A percentile compares a stretch with the other conserved stretches of the same genome.
These are phyloP conservation scores for Calocybe indica DNA, from an alignment of 768 basidiomycete species.

Conservation along the genomic window DNA sequence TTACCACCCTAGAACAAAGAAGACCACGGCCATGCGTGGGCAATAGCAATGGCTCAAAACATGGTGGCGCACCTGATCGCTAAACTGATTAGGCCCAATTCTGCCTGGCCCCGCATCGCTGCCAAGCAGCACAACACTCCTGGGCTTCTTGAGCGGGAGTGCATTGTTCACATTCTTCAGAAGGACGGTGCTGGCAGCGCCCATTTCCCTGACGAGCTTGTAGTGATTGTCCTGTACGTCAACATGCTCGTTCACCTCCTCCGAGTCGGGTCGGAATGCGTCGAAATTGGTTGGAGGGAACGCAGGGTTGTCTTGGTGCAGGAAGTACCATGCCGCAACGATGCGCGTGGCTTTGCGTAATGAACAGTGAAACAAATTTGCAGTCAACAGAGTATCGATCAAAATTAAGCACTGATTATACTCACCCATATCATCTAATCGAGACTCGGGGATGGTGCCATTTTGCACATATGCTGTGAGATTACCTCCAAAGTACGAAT, in stretches of 20 bases:
- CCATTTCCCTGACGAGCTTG: conserved; percentile 64
- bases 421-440: conserved; percentile 73
- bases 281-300: conserved; percentile 74
- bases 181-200: conserved; percentile 66
- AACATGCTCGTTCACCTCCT: conserved; percentile 50
- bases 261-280: conserved; percentile 47
- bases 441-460: conserved; percentile 57
- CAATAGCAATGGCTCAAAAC: not conserved
- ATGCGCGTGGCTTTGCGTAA: conserved; percentile 57
- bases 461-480: conserved; percentile 66
- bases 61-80: conserved; percentile 37
- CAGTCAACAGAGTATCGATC: conserved; percentile 11
- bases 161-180: conserved; percentile 62
- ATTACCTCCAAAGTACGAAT: conserved; percentile 61
- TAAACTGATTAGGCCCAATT: conserved; percentile 66
- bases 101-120: conserved; percentile 58
- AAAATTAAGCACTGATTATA: conserved; percentile 7
- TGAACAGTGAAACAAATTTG: not conserved
- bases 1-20: conserved; percentile 35
- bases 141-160: conserved; percentile 54
- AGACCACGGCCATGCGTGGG: not conserved
- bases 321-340: conserved; percentile 63
- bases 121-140: conserved; percentile 57
- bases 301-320: conserved; percentile 53
- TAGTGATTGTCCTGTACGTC: conserved; percentile 70